phyloP scores from a whole-genome alignment of 305 asterid genomes.

The Monarda citriodora region DNA sequence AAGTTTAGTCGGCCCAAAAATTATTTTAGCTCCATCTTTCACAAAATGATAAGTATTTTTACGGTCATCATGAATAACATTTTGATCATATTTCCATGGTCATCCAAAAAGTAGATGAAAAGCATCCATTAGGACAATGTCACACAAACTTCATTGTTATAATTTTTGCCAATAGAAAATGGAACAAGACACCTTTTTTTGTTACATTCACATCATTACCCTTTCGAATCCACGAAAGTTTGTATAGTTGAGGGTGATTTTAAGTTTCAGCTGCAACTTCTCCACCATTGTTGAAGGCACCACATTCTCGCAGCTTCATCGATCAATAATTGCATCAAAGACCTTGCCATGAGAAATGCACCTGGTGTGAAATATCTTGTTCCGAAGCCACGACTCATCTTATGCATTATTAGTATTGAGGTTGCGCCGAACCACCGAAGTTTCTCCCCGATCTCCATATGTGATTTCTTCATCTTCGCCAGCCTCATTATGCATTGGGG shows the following conservation, averaged over 20 bases:
- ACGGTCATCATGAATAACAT: no score
- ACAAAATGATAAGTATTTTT: slow-evolving; percentile 18
- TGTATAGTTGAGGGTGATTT: background rate
- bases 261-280: background rate
- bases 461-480: background rate
- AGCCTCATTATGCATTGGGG: background rate
- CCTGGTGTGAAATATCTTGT: slow-evolving; percentile 1
- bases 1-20: background rate
- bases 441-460: background rate
- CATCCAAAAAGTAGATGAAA: slow-evolving; percentile 13
- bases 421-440: background rate
- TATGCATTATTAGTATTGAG: background rate
- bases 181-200: background rate
- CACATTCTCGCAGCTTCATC: slow-evolving; percentile 1
- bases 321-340: background rate
- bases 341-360: slow-evolving; percentile 9
- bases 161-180: slow-evolving; percentile 5
- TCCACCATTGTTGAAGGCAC: background rate
- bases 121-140: slow-evolving; percentile 22
- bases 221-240: background rate
- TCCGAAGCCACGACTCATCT: background rate
- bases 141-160: slow-evolving; percentile 8
- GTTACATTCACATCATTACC: background rate
- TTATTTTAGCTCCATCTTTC: slow-evolving; percentile 4
- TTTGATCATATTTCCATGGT: slow-evolving; percentile 20